phyloP scores from a whole-genome alignment of 2,329 filamentous ascomycete species.

The Paracorniculantispora psalliotae region DNA sequence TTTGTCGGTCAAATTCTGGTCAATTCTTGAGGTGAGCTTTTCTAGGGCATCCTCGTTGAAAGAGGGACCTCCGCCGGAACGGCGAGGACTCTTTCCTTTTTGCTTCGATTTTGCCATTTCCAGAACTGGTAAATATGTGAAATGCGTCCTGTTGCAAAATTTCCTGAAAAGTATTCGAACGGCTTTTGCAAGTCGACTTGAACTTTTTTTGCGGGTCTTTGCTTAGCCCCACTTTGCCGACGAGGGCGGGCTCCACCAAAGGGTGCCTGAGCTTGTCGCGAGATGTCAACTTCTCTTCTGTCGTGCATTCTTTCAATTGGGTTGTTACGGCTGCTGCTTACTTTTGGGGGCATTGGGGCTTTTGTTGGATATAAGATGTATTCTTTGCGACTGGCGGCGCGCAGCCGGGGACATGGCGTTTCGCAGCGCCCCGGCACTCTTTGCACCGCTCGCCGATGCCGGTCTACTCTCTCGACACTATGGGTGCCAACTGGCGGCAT shows the following conservation, averaged over 20 bases:
- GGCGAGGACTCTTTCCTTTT: slow-evolving; percentile 29
- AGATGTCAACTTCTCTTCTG: neutral
- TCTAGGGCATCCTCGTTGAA: slow-evolving; percentile 49
- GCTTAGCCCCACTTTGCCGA: neutral
- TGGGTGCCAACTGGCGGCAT: slow-evolving; percentile 76
- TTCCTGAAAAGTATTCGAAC: slow-evolving; percentile 3
- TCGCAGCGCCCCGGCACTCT: neutral
- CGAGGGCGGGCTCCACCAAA: neutral
- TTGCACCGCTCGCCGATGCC: slow-evolving; percentile 30
- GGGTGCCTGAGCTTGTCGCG: neutral
- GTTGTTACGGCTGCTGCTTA: neutral
- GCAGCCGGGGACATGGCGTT: neutral
- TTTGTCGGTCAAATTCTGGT: slow-evolving; percentile 41
- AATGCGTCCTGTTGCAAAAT: slow-evolving; percentile 2
- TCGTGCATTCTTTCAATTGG: neutral
- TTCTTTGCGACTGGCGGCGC: slow-evolving; percentile 5
- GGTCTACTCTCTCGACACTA: slow-evolving; percentile 57
- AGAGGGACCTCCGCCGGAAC: slow-evolving; percentile 17
- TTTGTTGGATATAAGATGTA: neutral
- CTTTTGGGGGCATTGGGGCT: neutral
- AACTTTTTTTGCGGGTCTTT: slow-evolving; percentile 15
- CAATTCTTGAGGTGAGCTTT: slow-evolving; percentile 52
- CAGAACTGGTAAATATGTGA: neutral
- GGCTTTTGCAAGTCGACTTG: slow-evolving; percentile 8
- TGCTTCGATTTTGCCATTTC: slow-evolving; percentile 30